These are phyloP conservation scores for Kalanchoe fedtschenkoi DNA, from an alignment of 164 flowering plant genomes.

Conservation along the genomic window DNA sequence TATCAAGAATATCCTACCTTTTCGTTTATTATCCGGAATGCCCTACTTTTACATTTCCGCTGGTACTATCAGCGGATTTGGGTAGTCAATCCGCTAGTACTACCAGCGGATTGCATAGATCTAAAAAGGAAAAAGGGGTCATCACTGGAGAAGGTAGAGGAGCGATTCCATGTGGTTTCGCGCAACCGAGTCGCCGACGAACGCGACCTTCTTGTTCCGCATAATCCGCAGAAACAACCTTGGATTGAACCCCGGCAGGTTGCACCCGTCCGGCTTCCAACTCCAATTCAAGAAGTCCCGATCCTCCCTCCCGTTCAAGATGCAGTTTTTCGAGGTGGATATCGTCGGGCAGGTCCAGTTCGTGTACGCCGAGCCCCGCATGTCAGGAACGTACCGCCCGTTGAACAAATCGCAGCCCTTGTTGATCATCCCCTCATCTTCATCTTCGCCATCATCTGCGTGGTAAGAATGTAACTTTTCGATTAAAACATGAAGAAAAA, in stretches of 20 bases:
- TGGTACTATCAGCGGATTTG: too few relatives aligned
- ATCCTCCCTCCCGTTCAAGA: conserved; percentile 33
- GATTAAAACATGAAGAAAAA: too few relatives aligned
- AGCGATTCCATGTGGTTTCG: too few relatives aligned
- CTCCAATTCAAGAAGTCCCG: conserved; percentile 40
- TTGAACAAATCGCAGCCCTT: conserved; percentile 30
- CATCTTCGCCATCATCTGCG: background rate
- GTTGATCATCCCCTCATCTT: conserved; percentile 8
- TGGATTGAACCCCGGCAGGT: conserved; percentile 31
- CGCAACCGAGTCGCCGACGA: too few relatives aligned
- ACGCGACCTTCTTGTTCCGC: conserved; percentile 29
- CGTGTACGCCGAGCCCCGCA: conserved; percentile 20
- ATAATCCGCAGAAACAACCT: conserved; percentile 14
- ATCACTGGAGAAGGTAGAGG: conserved; percentile 43
- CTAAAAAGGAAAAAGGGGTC: conserved; percentile 33
- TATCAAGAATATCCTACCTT: background rate
- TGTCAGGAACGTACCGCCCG: conserved; percentile 36
- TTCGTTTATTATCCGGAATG: too few relatives aligned
- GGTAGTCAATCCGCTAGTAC: too few relatives aligned
- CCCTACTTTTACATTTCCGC: too few relatives aligned
- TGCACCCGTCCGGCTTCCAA: conserved; percentile 42
- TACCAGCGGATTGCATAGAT: too few relatives aligned
- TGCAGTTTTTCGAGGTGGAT: conserved; percentile 37
- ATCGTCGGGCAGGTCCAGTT: conserved; percentile 34
- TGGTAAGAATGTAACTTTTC: too few relatives aligned